Percentiles rank a stretch among this genome's conserved stretches.
These are phyloP conservation scores for Rhizopogon vinicolor DNA, from an alignment of 768 basidiomycete species.

Conservation along the genomic window DNA sequence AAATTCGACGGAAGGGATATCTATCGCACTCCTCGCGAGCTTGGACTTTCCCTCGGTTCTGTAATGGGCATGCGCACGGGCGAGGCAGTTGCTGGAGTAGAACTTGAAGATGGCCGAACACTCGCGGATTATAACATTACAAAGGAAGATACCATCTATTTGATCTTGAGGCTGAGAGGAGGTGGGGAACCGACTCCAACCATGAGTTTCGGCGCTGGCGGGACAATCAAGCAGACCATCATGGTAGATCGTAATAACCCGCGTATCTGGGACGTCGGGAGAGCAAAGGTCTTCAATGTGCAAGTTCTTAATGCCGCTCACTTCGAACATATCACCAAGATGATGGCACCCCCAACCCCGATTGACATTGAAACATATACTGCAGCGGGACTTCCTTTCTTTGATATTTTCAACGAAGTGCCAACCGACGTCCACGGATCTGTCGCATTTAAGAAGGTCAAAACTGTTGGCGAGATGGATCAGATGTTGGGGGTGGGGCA, in stretches of 20 bases:
- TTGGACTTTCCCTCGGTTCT: background rate
- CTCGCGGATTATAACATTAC: constrained; percentile 60
- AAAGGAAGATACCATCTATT: constrained; percentile 66
- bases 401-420: background rate
- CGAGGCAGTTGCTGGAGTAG: constrained; percentile 79
- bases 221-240: background rate
- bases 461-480: background rate
- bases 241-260: background rate
- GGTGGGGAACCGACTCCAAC: constrained; percentile 39
- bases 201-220: background rate
- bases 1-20: background rate
- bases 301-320: background rate
- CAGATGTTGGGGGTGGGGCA: background rate
- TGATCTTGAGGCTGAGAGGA: constrained; percentile 27
- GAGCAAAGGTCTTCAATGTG: background rate
- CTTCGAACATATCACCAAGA: background rate
- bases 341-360: background rate
- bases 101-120: background rate
- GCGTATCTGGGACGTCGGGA: background rate
- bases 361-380: background rate
- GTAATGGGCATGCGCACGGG: too few species aligned
- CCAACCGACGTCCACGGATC: background rate
- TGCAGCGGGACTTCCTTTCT: background rate
- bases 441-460: background rate
- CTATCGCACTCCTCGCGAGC: constrained; percentile 1